phyloP scores from a whole-genome alignment of 1,139 yeast genomes.

The Saccharomycopsis hybrid region DNA sequence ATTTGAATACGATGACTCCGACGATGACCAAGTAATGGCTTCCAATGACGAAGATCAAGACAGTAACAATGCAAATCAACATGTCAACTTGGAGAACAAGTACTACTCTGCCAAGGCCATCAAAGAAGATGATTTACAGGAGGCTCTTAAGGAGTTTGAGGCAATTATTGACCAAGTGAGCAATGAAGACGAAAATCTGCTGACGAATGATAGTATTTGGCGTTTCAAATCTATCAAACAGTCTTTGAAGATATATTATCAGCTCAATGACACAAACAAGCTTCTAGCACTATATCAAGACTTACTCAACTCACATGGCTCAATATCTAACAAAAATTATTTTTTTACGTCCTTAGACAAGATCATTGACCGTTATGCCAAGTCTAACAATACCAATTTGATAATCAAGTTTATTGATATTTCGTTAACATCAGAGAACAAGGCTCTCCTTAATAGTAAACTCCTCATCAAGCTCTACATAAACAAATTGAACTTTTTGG shows the following conservation, averaged over 20 bases:
- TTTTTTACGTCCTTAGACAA: conserved; percentile 30
- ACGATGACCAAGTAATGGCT: conserved; percentile 13
- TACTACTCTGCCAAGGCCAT: conserved; percentile 57
- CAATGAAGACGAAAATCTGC: neutral
- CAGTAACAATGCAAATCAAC: neutral
- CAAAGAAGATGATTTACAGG: conserved; percentile 50
- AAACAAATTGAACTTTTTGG: conserved; percentile 1
- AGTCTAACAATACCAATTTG: conserved; percentile 19
- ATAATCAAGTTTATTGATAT: conserved; percentile 24
- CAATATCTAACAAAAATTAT: conserved; percentile 33
- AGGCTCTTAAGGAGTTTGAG: conserved; percentile 41
- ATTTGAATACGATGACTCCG: conserved; percentile 21
- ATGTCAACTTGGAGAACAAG: conserved; percentile 37
- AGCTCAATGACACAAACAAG: conserved; percentile 30
- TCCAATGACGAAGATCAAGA: conserved; percentile 5
- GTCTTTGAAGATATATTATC: conserved; percentile 46
- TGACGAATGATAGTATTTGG: neutral
- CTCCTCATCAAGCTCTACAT: conserved; percentile 6
- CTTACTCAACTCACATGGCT: conserved; percentile 28
- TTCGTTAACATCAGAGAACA: conserved; percentile 1
- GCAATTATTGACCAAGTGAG: conserved; percentile 27
- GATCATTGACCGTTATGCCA: conserved; percentile 11
- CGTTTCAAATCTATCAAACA: conserved; percentile 59
- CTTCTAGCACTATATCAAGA: conserved; percentile 30
- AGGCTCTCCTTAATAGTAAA: neutral